Conservation (phyloP, 495 filamentous ascomycete species). For the Penicillium goetzii region DNA sequence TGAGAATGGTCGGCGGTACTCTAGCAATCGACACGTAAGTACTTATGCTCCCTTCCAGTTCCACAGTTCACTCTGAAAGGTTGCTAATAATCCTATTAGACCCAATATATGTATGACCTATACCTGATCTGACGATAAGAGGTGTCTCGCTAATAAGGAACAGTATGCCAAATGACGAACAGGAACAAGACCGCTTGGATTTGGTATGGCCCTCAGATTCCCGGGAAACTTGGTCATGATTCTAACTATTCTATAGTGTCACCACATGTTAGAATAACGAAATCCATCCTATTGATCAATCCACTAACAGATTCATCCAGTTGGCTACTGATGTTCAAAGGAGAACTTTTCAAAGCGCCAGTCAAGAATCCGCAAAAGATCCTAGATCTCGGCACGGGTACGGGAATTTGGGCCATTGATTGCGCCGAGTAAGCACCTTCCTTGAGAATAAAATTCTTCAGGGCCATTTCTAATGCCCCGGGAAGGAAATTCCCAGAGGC, state of each 20-base stretch:
- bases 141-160: not conserved
- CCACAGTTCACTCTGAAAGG: not conserved
- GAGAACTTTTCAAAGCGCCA: slow-evolving; percentile 58
- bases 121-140: not conserved
- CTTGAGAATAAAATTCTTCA: not conserved
- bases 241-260: slow-evolving; percentile 13
- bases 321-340: slow-evolving; percentile 44
- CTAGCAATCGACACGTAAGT: slow-evolving; percentile 59
- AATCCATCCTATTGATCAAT: not conserved
- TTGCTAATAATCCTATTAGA: slow-evolving; percentile 6
- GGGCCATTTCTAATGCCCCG: not conserved
- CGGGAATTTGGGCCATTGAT: slow-evolving; percentile 68
- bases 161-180: slow-evolving; percentile 59
- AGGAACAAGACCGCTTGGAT: slow-evolving; percentile 68
- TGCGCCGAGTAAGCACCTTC: slow-evolving; percentile 51
- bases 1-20: slow-evolving; percentile 68
- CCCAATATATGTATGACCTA: slow-evolving; percentile 25
- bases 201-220: slow-evolving; percentile 54
- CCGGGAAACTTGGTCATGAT: not conserved
- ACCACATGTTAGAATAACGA: slow-evolving; percentile 18
- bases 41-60: not conserved
- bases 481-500: slow-evolving; percentile 29
- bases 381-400: slow-evolving; percentile 67
- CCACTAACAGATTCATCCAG: slow-evolving; percentile 24
- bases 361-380: slow-evolving; percentile 53